A percentile compares a stretch with the other conserved stretches of the same genome.
phyloP scores from a whole-genome alignment of 2,329 filamentous ascomycete species.

The Nemania abortiva region DNA sequence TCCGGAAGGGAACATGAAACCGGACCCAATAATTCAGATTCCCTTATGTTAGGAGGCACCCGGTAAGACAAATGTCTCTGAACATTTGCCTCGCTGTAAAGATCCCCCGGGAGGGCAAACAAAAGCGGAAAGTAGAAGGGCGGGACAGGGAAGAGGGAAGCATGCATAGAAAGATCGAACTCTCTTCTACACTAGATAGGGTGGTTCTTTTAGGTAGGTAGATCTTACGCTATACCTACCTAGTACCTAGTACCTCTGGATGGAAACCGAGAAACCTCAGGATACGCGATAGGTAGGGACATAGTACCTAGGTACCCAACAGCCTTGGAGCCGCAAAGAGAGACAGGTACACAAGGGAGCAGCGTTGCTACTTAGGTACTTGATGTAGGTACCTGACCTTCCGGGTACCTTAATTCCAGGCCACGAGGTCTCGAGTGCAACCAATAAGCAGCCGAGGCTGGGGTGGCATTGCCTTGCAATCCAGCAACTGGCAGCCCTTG shows the following conservation, averaged over 20 bases:
- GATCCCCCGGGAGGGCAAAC: neutral
- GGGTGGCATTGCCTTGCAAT: constrained; percentile 21
- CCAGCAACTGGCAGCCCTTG: constrained; percentile 29
- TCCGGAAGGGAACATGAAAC: neutral
- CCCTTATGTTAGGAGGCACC: constrained; percentile 6
- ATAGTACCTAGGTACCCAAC: neutral
- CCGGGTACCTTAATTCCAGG: constrained; percentile 34
- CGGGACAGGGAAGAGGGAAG: neutral
- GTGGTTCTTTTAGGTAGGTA: neutral
- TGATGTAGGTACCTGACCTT: constrained; percentile 23
- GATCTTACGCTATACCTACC: neutral
- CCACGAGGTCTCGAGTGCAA: constrained; percentile 16
- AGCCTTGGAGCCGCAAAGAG: constrained; percentile 2
- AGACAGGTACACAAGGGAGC: neutral
- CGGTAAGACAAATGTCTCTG: neutral
- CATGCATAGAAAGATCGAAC: neutral
- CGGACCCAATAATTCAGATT: constrained; percentile 1
- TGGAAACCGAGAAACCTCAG: neutral
- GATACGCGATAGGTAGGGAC: neutral
- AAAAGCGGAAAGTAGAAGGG: neutral
- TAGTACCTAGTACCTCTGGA: neutral
- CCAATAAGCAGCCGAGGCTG: constrained; percentile 26
- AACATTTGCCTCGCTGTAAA: neutral
- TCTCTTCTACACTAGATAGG: neutral
- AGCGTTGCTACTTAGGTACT: neutral